Base-by-base conservation (phyloP, 1,284 basidiomycete genomes). In the Ceratobasidium sp. region DNA sequence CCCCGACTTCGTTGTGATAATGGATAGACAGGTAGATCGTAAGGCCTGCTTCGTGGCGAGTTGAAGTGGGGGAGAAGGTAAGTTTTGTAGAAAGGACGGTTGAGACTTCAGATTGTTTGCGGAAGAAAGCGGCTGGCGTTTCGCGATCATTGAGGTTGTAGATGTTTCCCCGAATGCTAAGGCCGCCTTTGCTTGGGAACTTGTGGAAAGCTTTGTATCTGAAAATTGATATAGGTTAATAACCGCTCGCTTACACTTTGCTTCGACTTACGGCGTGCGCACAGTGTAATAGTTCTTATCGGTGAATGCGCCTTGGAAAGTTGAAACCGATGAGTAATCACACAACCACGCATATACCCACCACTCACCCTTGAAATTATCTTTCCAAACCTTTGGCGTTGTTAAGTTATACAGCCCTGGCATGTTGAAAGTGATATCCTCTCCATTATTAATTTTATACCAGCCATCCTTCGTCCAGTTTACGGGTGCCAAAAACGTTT, bases 111-210 rank as follows among this genome's bases (percentile, higher is more conserved):
- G 46, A 55, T 55, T 75, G 75, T 28, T 74, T 72, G 30, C 75
- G 75, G 61, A 75, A 74, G 38, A 75, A 59, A n/a, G 73, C 66
- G 6, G 75, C 75, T 13, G 75, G 69, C 4, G 75, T 74, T n/a
- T 75, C 75, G 9, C 75, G 75, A 30, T 75, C 75, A 23, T n/a
- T 57, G 28, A 75, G 70, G n/a, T 38, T 74, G 43, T 75, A 75
- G n/a, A 67, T 59, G 69, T 75, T 75, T 8, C 73, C 73, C 11
- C 63, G 49, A 52, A 75, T 35, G 21, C 54, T 61, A 6, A 75
- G 63, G 14, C 69, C 73, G 14, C 73, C 75, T 21, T n/a, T 38
- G 9, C 28, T 50, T 14, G 61, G 47, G 50, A 73, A 73, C 26
- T 44, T 50, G 23, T 73, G 71, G 38, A 73, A 73, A 8, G 58